Base-by-base conservation (phyloP, 2,329 filamentous ascomycete species). In the Penicillium psychrosexuale region DNA sequence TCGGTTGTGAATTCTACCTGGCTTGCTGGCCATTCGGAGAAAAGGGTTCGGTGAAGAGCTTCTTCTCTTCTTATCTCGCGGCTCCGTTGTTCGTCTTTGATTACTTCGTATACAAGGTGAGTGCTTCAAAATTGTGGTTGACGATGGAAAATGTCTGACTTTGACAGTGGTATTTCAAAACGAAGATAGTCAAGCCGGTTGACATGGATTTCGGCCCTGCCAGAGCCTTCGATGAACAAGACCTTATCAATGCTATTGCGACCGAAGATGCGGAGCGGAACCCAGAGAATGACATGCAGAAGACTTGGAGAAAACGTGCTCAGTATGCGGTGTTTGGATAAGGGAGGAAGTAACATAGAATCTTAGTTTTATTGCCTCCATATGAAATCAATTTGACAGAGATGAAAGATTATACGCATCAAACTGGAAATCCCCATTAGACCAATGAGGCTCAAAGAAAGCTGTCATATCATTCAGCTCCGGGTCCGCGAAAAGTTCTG, bases 1-100 rank as follows among this genome's bases (percentile, higher is more conserved):
- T 69, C 33, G 63, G 62, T 3, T 69, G 67, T 48, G 67, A 72
- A 45, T 71, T 72, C 45, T 71, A 72, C 42, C 57, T 71, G 24
- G 61, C 67, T 3, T 63, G 69, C 22, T 68, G 58, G 46, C 69
- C 67, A 3, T 68, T 72, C 24, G 64, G 64, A 2, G 69, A 61
- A 40, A 65, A 67, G 28, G 66, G 63, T 5, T 66, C 62, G 3
- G 68, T 62, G 5, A 68, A 62, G 55, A 67, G 58, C 19, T 72
- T 71, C 60, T 71, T 71, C 47, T 66, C 67, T 2, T 63, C 65
- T 11, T 72, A 71, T 34, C 58, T 72, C 1, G 66, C 67, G 2
- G 69, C 65, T 8, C 69, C 69, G 7, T 51, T 71, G 34, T 70
- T 70, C 53, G 48, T 65, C 37, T 60, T 69, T 37, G 68, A 71